A percentile compares a stretch with the other conserved stretches of the same genome.
Evolutionary conservation across 352 stramenopile species (phyloP).

Genomic region (Peronospora tabacina): DNA sequence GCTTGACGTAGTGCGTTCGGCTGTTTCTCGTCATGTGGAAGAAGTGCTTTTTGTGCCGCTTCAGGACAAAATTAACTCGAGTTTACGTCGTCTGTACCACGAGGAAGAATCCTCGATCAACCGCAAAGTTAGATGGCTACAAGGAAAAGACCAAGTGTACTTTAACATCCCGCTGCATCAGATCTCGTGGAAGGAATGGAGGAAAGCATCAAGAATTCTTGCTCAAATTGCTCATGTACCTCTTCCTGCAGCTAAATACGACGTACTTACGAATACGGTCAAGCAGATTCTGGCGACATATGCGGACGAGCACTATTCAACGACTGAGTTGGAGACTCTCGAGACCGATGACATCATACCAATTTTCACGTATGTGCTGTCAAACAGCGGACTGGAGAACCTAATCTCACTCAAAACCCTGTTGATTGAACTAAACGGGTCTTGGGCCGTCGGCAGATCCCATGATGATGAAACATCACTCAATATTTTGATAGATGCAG

Average conservation of each 20-base stretch:
- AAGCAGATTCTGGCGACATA: conserved; percentile 72
- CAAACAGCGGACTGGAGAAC: conserved; percentile 82
- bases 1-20: conserved; percentile 42
- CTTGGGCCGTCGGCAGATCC: conserved; percentile 48
- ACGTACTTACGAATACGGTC: conserved; percentile 65
- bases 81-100: conserved; percentile 53
- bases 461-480: conserved; percentile 60
- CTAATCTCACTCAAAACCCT: conserved; percentile 72
- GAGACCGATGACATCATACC: conserved; percentile 83
- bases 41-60: conserved; percentile 67
- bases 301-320: conserved; percentile 58
- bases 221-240: conserved; percentile 44
- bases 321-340: conserved; percentile 43
- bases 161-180: conserved; percentile 83
- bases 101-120: conserved; percentile 77
- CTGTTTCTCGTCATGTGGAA: conserved; percentile 76
- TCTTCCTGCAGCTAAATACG: conserved; percentile 71
- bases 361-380: conserved; percentile 87
- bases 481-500: conserved; percentile 66
- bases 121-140: conserved; percentile 80
- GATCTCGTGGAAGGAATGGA: conserved; percentile 81
- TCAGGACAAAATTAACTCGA: conserved; percentile 48
- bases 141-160: conserved; percentile 87
- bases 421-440: conserved; percentile 65
- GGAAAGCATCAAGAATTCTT: conserved; percentile 61